These are phyloP conservation scores for Sphaceloma murrayae DNA, from an alignment of 2,329 filamentous ascomycete species.

Conservation along the genomic window DNA sequence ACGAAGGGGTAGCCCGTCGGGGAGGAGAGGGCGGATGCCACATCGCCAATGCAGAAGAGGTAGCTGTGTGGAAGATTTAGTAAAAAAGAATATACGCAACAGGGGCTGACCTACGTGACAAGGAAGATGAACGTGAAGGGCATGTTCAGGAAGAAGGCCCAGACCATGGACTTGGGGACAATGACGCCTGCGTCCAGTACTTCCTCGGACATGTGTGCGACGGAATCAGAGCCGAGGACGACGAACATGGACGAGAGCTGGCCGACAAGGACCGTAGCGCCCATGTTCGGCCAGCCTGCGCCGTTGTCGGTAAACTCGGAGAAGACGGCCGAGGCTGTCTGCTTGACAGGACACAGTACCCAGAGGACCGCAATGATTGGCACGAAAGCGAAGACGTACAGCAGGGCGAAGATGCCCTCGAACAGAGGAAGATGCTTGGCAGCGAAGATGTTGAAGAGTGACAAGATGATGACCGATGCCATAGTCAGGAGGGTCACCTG, in stretches of 20 bases:
- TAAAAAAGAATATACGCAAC: too few species aligned
- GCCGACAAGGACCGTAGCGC: slow-evolving; percentile 33
- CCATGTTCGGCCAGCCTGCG: slow-evolving; percentile 32
- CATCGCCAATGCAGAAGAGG: slow-evolving; percentile 25
- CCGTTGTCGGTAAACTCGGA: slow-evolving; percentile 27
- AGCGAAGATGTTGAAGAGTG: slow-evolving; percentile 31
- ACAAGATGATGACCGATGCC: slow-evolving; percentile 26
- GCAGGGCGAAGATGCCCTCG: slow-evolving; percentile 29
- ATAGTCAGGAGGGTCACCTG: slow-evolving; percentile 36
- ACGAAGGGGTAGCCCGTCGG: slow-evolving; percentile 30
- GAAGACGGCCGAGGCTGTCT: slow-evolving; percentile 7
- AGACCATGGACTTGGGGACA: slow-evolving; percentile 42
- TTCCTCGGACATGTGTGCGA: slow-evolving; percentile 34
- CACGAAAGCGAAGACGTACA: slow-evolving; percentile 39
- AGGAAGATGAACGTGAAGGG: slow-evolving; percentile 7
- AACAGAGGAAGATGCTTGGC: slow-evolving; percentile 28
- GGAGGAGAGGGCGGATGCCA: slow-evolving; percentile 25
- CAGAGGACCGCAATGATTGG: slow-evolving; percentile 34
- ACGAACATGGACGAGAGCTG: slow-evolving; percentile 30
- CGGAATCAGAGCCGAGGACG: slow-evolving; percentile 17
- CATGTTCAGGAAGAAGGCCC: slow-evolving; percentile 38
- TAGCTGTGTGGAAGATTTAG: too few species aligned
- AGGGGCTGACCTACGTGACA: neutral
- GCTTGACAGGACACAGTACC: slow-evolving; percentile 25
- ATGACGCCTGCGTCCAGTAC: slow-evolving; percentile 40